Base-by-base conservation (phyloP, 371 early-diverging fungal species). In the Mucor mucedo region DNA sequence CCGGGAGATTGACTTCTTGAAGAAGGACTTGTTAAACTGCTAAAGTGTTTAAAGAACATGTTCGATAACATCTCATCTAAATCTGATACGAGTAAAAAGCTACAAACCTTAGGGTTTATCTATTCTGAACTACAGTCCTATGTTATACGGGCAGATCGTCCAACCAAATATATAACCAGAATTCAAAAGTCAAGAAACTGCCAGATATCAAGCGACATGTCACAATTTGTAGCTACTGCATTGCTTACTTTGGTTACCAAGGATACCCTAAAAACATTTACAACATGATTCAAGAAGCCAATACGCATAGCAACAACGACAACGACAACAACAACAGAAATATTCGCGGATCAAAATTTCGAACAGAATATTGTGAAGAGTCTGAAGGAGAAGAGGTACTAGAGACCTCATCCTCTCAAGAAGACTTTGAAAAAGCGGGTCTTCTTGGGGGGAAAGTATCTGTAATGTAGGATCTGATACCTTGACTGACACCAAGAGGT, bases 41-140 rank as follows among this genome's bases (percentile, higher is more conserved):
- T 57, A 11, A 57, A 56, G 27, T 41, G 42, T 57, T 52, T 63
- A 3, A 57, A 57, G 44, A 57, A 44, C 39, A 57, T 49, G 63
- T 44, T 63, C 21, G 63, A 56, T 32, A 29, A 48, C 45, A 21
- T 48, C 28, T n/a, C 28, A 28, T 11, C 49, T 6, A 64, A 63
- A 40, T 48, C 14, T 30, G n/a, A 49, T 29, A 48, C 21, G 13
- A 47, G n/a, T 33, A 27, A 13, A 28, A 40, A 38, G n/a, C 30
- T 62, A 29, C 38, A 62, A 27, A 47, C 62, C 16, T 10, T 62
- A 41, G 27, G 48, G 29, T 57, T 63, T 47, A 64, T 58, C 58
- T 53, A 64, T 52, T 64, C 64, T 58, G 58, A 58, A 47, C 39
- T 62, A 47, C 62, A 47, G 62, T 55, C 62, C 27, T 62, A 55